Base-by-base conservation (phyloP, 108 stramenopile genomes). In the Pseudonitzschia delicatissima region DNA sequence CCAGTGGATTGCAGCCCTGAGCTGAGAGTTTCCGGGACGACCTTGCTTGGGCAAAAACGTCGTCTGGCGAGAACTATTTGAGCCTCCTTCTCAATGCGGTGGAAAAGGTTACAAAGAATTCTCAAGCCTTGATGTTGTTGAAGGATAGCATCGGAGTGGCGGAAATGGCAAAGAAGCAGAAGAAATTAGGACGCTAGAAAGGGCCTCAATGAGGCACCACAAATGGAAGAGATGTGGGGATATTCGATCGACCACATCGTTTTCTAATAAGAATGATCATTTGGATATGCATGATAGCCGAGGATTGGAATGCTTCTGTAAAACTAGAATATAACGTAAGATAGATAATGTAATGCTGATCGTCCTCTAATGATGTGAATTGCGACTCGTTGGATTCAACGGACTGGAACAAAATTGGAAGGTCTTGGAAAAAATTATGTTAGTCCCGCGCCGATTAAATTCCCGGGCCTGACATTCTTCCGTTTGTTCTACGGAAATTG, bases 1-100 rank as follows among this genome's bases (percentile, higher is more conserved):
- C 37, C 71, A 51, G 23, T 78, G 77, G 77, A 71, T 72, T 48
- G 45, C 77, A 27, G 66, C 71, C 17, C 62, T 78, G 8, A 67
- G 67, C 35, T n/a, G 77, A 78, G 20, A 62, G 53, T 18, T 77
- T 68, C 51, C 57, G 27, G 33, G 76, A 77, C 6, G 60, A 66
- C 13, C 64, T 77, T 7, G 21, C 39, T 23, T 32, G 21, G 27
- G 39, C 35, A 20, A 52, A 34, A 31, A 49, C 47, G 17, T 23
- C 47, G 23, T 44, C 39, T 15, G 73, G 66, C 0, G 32, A 52
- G 42, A 62, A 9, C 25, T 62, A 53, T 36, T 18, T 67, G 0
- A 7, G 29, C 11, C 23, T 37, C 31, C 73, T 74, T 5, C 51
- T 52, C 4, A 33, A 45, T 20, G n/a, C 66, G 9, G 45, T 64